Percentiles rank a stretch among this genome's conserved stretches.
Evolutionary conservation across 2,329 filamentous ascomycete species (phyloP).

Genomic region (Fusarium musae): DNA sequence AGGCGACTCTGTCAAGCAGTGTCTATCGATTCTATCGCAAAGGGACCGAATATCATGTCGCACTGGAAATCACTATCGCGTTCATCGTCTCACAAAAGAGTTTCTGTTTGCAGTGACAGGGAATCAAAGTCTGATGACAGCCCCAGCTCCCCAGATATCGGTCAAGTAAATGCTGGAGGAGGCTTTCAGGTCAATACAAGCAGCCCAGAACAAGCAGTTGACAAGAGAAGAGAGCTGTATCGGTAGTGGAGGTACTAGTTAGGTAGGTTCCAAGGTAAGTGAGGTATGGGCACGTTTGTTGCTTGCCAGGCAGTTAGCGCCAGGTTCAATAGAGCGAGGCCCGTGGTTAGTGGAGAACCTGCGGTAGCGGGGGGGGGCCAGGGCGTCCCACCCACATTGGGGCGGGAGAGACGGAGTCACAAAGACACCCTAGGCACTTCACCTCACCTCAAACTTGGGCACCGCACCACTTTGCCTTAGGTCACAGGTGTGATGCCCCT

Average conservation of each 20-base stretch:
- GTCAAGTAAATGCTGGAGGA: background rate
- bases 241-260: background rate
- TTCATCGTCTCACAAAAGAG: conserved; percentile 21
- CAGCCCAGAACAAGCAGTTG: background rate
- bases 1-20: conserved; percentile 11
- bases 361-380: conserved; percentile 12
- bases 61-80: conserved; percentile 21
- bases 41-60: conserved; percentile 26
- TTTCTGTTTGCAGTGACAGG: conserved; percentile 8
- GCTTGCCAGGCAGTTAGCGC: conserved; percentile 16
- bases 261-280: background rate
- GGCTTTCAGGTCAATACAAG: conserved; percentile 2
- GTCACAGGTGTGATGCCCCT: background rate
- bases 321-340: conserved; percentile 32
- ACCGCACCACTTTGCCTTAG: background rate
- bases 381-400: conserved; percentile 30
- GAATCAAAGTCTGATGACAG: background rate
- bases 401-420: conserved; percentile 29
- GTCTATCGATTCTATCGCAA: conserved; percentile 28
- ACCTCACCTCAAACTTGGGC: conserved; percentile 5
- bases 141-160: background rate
- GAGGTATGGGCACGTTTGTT: conserved; percentile 18
- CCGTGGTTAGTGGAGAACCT: conserved; percentile 15
- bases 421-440: background rate
- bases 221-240: conserved; percentile 14